Percentiles rank a stretch among this genome's conserved stretches.
phyloP scores from a whole-genome alignment of 176 grass and related monocot species.

The Sorghum bicolor region Sorghum_bicolor_NCBIv3 NC_012874.2:34081501-34082000 shows the following conservation, averaged over 20 bases:
- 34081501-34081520: not conserved
- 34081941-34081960: too few relatives aligned
- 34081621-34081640: not conserved
- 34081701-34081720: not conserved
- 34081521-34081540: not conserved
- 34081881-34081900: too few relatives aligned
- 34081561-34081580: too few relatives aligned
- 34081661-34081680: not conserved
- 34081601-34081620: not conserved
- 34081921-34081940: too few relatives aligned
- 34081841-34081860: not conserved
- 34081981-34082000: too few relatives aligned
- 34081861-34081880: too few relatives aligned
- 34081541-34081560: not conserved
- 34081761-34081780: conserved; percentile 4
- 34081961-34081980: too few relatives aligned
- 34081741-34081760: not conserved
- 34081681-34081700: too few relatives aligned
- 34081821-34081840: not conserved
- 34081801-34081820: not conserved
- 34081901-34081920: too few relatives aligned
- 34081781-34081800: not conserved
- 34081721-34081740: not conserved
- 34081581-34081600: not conserved
- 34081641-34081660: not conserved